Evolutionary conservation across 495 filamentous ascomycete genomes (phyloP), one percentile per base, ranked within the genome.

Genomic region (Podospora appendiculata): DNA sequence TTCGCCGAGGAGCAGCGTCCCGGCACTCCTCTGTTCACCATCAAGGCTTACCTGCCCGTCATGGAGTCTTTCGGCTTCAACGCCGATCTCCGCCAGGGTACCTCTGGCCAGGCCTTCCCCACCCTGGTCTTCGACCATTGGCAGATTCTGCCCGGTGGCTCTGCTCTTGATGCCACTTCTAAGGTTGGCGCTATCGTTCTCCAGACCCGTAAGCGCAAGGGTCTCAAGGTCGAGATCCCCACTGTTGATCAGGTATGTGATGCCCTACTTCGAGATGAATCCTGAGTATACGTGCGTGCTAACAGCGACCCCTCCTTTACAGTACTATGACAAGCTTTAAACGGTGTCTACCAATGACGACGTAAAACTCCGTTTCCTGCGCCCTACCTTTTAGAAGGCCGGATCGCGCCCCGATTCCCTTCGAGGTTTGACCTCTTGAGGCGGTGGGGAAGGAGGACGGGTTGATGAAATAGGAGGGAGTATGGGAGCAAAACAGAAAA

Each of bases 1-100:
- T 97, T 97, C 84, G 76, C 79, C 62, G 93, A 99, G 80, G 88
- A 93, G 79, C 93, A 99, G 81, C 89, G 93, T 61, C 88, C 91
- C 56, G 93, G 93, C 70, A 99, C 94, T 70, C 94, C 94, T 75
- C 88, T 99, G 46, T 97, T 97, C 87, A 97, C 85, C 75, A 86
- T 99, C 81, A 97, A 97, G 86, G 90, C 93, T 57, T 99, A 96
- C 79, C 79, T 99, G 52, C 93, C 93, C 71, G 90, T 97, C 83
- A 92, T 95, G 80, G 93, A 99, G 83, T 99, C 93, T 11, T 99
- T 99, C 84, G 94, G 93, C 76, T 98, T 98, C 87, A 93, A 90
- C 70, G 87, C 81, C 71, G 93, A 97, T 81, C 90, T 99, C 63
- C 92, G 93, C 68, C 82, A 83, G 59, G 80, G 81, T 70, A 99